Conservation (phyloP, 75 land plant genomes). For the Chamaecyparis obtusa region DNA sequence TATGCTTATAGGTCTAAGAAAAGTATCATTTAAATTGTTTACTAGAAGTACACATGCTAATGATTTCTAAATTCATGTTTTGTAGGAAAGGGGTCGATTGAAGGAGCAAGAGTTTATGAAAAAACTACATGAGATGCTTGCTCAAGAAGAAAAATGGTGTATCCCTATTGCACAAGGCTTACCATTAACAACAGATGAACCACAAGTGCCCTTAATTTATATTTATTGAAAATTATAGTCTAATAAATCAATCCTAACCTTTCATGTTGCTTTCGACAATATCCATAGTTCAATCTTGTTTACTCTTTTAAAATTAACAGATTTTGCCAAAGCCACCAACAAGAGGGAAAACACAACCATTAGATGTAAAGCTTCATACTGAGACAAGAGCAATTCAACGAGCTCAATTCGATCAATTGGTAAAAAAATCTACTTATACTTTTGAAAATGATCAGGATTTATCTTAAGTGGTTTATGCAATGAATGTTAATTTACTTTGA, state of each 20-base stretch:
- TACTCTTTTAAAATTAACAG: conserved; percentile 5
- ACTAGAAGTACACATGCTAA: too few relatives aligned
- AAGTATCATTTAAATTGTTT: not conserved
- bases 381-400: conserved; percentile 63
- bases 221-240: not conserved
- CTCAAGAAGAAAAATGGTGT: conserved; percentile 31
- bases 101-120: conserved; percentile 41
- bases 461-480: not conserved
- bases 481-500: not conserved
- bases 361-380: conserved; percentile 59
- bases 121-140: conserved; percentile 25
- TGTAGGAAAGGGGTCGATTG: conserved; percentile 44
- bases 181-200: conserved; percentile 61
- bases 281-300: not conserved
- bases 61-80: not conserved
- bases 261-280: not conserved
- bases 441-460: not conserved
- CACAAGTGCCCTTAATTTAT: conserved; percentile 25
- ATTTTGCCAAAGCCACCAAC: conserved; percentile 39
- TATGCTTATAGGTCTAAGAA: not conserved
- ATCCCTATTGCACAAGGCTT: conserved; percentile 51
- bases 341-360: conserved; percentile 63
- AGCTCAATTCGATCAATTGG: conserved; percentile 65
- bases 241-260: not conserved
- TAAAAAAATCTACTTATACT: conserved; percentile 15